Evolutionary conservation across 1,139 yeast genomes (phyloP), one percentile per base, ranked within the genome.

Genomic region (Blastobotrys persicus): DNA sequence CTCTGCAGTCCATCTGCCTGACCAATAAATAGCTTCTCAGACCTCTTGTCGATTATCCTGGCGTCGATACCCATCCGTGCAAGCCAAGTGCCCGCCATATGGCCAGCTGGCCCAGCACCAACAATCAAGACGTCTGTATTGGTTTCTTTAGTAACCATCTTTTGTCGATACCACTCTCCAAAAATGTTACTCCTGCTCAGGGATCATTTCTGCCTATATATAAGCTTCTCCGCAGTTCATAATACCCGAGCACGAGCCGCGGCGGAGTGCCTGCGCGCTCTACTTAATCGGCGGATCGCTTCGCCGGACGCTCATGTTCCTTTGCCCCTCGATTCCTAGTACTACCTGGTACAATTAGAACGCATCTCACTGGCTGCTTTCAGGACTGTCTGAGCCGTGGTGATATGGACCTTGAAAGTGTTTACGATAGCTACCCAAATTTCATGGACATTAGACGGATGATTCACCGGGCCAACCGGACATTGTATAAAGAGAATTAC

Each of bases 31-130:
- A 65, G 54, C 45, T 64, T 61, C 34, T 51, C 55, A 6, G 66
- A 51, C 40, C 73, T 59, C 45, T 69, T 66, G 55, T 69, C 73
- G 45, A 69, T 63, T 44, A 69, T 64, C 18, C 70, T 56, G 50
- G 60, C 61, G 13, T 65, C 57, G 17, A 19, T 34, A 16, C 73
- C 73, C 19, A 68, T 57, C 32, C 73, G 59, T 11, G 67, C 68
- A 48, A 63, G 59, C 66, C 68, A 64, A 35, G 58, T 57, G 18
- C 69, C 68, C 40, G 64, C 62, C 68, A 64, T 65, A 44, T 55
- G 56, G 11, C 61, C 73, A 9, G 73, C 68, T 3, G 73, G 73
- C 31, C 73, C 73, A 28, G 73, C 73, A 18, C 73, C 73, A 40
- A 69, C 60, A 28, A 69, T 66, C 31, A 69, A 58, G 12, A 69